Evolutionary conservation across 169 alveolate species (phyloP), one percentile per base, ranked within the genome.

Genomic region (Plasmodium gaboni): DNA sequence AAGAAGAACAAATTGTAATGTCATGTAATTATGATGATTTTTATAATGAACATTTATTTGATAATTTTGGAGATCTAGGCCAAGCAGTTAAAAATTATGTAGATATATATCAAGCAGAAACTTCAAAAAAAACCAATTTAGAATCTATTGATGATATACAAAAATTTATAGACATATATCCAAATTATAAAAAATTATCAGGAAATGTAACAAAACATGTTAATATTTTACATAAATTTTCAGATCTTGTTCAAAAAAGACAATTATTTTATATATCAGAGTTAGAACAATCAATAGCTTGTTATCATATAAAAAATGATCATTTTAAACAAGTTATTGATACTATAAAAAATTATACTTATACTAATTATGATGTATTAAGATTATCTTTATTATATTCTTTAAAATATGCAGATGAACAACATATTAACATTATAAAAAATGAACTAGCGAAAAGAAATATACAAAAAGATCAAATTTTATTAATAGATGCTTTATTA

Each of bases 41-140:
- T 91, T 98, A 94, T 93, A 90, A 94, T 48, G 93, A 94, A 26
- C 96, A 97, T 88, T 93, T 96, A 93, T 97, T 94, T 88, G 95
- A 93, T 12, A 98, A 98, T 92, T 98, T 97, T 92, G 98, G 99
- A 10, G 99, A 97, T 28, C 94, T 98, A 59, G 99, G 98, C 12
- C 87, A 95, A 15, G 97, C 95, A 10, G 97, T 98, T 13, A 94
- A 96, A 69, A 93, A 91, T 12, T 93, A 96, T 68, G 97, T 98
- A 4, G 92, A 94, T 73, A 95, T 96, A 50, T 95, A 92, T 87
- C 92, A 96, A 88, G 93, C 69, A 83, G 89, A 76, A 44, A 76
- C 89, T 9, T 64, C 89, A n/a, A 22, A 28, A 46, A 76, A 76
- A 55, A 65, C 68, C 24, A 92, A 95, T 74, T 94, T 96, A 42